Evolutionary conservation across 495 filamentous ascomycete genomes (phyloP).

Genomic region (Aspergillus hancockii): DNA sequence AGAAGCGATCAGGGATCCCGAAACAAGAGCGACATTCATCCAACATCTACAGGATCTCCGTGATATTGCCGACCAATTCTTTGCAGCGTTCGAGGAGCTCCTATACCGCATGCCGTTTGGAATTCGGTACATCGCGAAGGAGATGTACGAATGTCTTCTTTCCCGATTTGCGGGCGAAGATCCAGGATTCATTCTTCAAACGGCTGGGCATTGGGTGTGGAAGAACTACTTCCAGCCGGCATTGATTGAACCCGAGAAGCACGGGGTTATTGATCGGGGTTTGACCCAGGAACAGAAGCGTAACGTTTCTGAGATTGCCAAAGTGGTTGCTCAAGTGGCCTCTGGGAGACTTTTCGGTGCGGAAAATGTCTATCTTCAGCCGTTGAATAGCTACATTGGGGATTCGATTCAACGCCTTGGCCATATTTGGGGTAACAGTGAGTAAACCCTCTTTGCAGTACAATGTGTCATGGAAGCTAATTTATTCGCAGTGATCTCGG

Average conservation of each 20-base stretch:
- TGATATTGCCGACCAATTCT: constrained; percentile 89
- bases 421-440: constrained; percentile 68
- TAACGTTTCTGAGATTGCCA: constrained; percentile 87
- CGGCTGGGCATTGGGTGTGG: constrained; percentile 89
- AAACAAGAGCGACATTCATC: constrained; percentile 89
- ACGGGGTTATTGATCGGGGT: constrained; percentile 83
- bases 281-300: constrained; percentile 89
- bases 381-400: constrained; percentile 84
- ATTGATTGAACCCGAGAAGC: constrained; percentile 80
- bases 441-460: constrained; percentile 27
- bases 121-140: constrained; percentile 82
- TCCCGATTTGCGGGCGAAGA: constrained; percentile 77
- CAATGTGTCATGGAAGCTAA: constrained; percentile 23
- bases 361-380: constrained; percentile 94
- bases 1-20: constrained; percentile 87
- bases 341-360: constrained; percentile 85
- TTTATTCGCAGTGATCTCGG: constrained; percentile 63
- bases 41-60: constrained; percentile 89
- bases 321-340: constrained; percentile 85
- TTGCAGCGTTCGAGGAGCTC: constrained; percentile 75
- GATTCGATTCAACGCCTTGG: constrained; percentile 82
- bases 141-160: constrained; percentile 77
- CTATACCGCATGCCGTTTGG: constrained; percentile 91
- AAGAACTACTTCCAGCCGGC: constrained; percentile 91
- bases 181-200: constrained; percentile 74